Evolutionary conservation across 2,329 filamentous ascomycete genomes (phyloP).

Genomic region (Fusarium anthophilum): DNA sequence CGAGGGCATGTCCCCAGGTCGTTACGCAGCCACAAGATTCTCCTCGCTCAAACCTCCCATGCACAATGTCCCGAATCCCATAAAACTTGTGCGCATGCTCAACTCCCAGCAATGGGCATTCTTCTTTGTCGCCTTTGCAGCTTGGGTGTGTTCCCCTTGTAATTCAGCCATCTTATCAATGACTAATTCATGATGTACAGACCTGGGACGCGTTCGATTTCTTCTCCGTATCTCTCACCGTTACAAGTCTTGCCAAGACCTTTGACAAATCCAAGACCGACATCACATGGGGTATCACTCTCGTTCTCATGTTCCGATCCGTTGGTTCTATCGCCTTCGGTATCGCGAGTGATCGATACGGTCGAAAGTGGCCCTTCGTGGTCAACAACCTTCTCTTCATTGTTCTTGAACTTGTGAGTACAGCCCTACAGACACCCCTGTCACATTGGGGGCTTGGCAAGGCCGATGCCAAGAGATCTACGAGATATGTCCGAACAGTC

Average conservation of each 20-base stretch:
- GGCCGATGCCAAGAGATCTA: not conserved
- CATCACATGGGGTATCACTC: constrained; percentile 72
- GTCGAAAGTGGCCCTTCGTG: constrained; percentile 77
- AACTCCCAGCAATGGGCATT: constrained; percentile 63
- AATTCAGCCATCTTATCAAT: too few species aligned
- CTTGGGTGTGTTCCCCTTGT: constrained; percentile 58
- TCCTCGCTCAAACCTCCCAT: constrained; percentile 66
- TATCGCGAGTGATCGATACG: constrained; percentile 64
- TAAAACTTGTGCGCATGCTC: constrained; percentile 59
- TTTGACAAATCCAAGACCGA: constrained; percentile 65
- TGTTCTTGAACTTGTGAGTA: constrained; percentile 72
- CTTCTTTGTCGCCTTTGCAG: constrained; percentile 63
- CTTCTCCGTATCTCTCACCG: constrained; percentile 70
- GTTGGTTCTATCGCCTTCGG: constrained; percentile 65
- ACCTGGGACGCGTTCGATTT: constrained; percentile 74
- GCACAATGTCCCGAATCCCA: constrained; percentile 62
- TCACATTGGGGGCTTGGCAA: not conserved
- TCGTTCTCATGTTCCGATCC: constrained; percentile 69
- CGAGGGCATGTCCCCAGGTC: constrained; percentile 58
- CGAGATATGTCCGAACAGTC: not conserved
- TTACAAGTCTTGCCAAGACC: constrained; percentile 60
- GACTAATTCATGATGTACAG: constrained; percentile 43
- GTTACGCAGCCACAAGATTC: constrained; percentile 63
- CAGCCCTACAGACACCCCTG: not conserved
- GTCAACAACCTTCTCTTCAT: constrained; percentile 79